Conservation (phyloP, 2,329 filamentous ascomycete species). For the Calonectria fujianensis region DNA sequence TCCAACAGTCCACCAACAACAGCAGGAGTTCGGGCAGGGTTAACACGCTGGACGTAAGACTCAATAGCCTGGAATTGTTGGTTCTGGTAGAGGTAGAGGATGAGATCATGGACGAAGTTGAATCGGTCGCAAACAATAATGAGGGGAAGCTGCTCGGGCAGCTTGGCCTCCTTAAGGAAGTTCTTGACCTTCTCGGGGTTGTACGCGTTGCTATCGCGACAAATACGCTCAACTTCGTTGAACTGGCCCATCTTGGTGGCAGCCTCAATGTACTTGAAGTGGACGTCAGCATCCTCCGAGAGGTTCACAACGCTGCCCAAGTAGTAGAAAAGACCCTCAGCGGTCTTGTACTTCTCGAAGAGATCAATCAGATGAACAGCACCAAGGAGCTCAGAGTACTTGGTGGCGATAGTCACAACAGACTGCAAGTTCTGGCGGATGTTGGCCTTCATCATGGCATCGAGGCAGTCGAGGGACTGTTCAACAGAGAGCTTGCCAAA, state of each 20-base stretch:
- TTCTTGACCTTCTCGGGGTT: slow-evolving; percentile 99
- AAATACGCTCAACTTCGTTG: slow-evolving; percentile 97
- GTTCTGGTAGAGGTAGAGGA: slow-evolving; percentile 98
- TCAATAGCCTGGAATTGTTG: slow-evolving; percentile 99
- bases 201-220: slow-evolving; percentile 92
- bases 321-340: slow-evolving; percentile 98
- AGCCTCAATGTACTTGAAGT: slow-evolving; percentile 99
- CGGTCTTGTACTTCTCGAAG: slow-evolving; percentile 97
- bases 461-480: slow-evolving; percentile 93
- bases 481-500: slow-evolving; percentile 97
- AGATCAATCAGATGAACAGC: slow-evolving; percentile 92
- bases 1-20: slow-evolving; percentile 96
- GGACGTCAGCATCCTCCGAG: slow-evolving; percentile 94
- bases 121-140: slow-evolving; percentile 99
- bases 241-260: slow-evolving; percentile 95
- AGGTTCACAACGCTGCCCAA: slow-evolving; percentile 98
- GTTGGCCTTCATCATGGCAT: slow-evolving; percentile 97
- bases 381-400: slow-evolving; percentile 96
- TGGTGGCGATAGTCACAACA: slow-evolving; percentile 96
- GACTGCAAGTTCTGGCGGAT: slow-evolving; percentile 97
- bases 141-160: slow-evolving; percentile 93
- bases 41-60: slow-evolving; percentile 97
- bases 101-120: slow-evolving; percentile 98
- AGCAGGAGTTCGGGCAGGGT: slow-evolving; percentile 91
- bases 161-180: slow-evolving; percentile 96